These are phyloP conservation scores for Rhodotorula sp. DNA, from an alignment of 1,284 basidiomycete genomes.

Conservation along the genomic window DNA sequence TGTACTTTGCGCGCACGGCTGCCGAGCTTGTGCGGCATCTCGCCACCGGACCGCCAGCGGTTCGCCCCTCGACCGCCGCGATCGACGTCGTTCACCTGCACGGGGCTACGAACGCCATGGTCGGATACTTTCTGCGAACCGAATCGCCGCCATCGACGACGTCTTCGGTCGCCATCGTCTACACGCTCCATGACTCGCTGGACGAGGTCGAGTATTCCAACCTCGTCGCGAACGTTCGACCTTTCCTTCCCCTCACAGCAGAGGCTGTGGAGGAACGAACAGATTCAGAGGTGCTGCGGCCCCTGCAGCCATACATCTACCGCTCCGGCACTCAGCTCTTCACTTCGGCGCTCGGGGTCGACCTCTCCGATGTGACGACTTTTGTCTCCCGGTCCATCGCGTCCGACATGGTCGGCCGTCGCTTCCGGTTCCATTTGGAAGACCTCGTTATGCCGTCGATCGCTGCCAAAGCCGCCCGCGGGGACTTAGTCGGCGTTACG, in stretches of 20 bases:
- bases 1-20: slow-evolving; percentile 26
- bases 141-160: background rate
- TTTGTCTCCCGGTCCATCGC: slow-evolving; percentile 36
- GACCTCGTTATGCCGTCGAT: slow-evolving; percentile 38
- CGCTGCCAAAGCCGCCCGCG: background rate
- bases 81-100: slow-evolving; percentile 35
- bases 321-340: slow-evolving; percentile 24
- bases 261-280: too few species aligned
- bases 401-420: slow-evolving; percentile 24
- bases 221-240: slow-evolving; percentile 17
- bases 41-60: background rate
- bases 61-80: too few species aligned
- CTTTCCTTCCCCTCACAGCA: background rate
- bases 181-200: slow-evolving; percentile 35
- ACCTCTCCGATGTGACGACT: slow-evolving; percentile 28
- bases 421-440: slow-evolving; percentile 29
- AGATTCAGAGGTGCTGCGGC: background rate
- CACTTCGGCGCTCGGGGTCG: slow-evolving; percentile 31
- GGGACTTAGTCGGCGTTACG: slow-evolving; percentile 30
- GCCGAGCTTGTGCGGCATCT: slow-evolving; percentile 21
- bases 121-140: slow-evolving; percentile 24
- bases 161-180: slow-evolving; percentile 20
- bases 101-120: slow-evolving; percentile 37
- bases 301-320: slow-evolving; percentile 20
- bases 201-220: slow-evolving; percentile 38